Conservation (phyloP, 805 yeast genomes). For the Starmerella kuoi region DNA sequence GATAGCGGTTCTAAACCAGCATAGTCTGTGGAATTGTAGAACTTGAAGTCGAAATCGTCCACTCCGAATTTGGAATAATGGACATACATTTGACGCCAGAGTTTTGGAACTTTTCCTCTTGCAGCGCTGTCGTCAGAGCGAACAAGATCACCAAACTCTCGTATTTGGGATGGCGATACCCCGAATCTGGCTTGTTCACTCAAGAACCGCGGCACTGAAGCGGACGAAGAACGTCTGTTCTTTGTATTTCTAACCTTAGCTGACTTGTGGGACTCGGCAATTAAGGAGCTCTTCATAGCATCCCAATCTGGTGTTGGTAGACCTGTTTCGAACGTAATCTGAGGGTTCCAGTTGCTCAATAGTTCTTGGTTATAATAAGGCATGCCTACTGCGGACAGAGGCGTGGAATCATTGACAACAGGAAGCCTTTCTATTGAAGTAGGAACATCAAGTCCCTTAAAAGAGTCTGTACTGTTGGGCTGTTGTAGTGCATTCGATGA, state of each 20-base stretch:
- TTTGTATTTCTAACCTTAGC: conserved; percentile 1
- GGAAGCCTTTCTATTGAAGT: conserved; percentile 23
- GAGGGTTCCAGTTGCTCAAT: conserved; percentile 63
- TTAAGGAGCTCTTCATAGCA: conserved; percentile 1
- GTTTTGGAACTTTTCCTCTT: conserved; percentile 47
- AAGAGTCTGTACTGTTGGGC: conserved; percentile 24
- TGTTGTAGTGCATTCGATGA: conserved; percentile 39
- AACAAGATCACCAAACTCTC: conserved; percentile 11
- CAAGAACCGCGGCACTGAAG: conserved; percentile 35
- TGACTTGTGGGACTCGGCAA: conserved; percentile 12
- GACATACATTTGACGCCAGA: conserved; percentile 62
- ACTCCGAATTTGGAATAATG: conserved; percentile 84
- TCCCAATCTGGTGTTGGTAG: conserved; percentile 37
- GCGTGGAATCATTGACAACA: conserved; percentile 25
- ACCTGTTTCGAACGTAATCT: conserved; percentile 46
- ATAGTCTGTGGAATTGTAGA: conserved; percentile 58
- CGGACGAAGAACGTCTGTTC: conserved; percentile 24
- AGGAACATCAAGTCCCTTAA: conserved; percentile 28
- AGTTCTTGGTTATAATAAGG: conserved; percentile 72
- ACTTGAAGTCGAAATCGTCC: conserved; percentile 82
- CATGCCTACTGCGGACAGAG: conserved; percentile 66
- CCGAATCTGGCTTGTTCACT: conserved; percentile 40
- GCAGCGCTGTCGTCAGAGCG: conserved; percentile 12
- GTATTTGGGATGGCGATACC: conserved; percentile 20
- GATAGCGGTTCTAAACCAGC: conserved; percentile 87